Evolutionary conservation across 1,284 basidiomycete genomes (phyloP), one percentile per base, ranked within the genome.

Genomic region (Sanghuangporus weigelae): DNA sequence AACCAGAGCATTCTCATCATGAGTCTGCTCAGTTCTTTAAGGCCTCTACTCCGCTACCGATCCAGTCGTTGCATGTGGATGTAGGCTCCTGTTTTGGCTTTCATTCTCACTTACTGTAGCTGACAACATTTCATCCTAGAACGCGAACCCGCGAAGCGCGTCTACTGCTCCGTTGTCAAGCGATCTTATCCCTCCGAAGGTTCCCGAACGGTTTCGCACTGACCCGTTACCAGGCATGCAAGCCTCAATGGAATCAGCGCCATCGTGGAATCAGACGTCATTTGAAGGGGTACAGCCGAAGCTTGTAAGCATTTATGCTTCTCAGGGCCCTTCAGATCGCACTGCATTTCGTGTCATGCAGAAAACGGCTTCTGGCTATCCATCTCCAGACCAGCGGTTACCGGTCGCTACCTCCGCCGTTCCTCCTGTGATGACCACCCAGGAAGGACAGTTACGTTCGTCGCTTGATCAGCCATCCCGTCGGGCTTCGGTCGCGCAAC

Each of bases 271-370:
- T 21, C 23, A 59, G 23, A 50, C 44, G 19, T 16, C 40, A 23
- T 51, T 38, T 16, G 42, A 36, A 19, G 42, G 35, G 6, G 26
- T 44, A n/a, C 63, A 55, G 26, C 38, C 63, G 35, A 56, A 60
- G 57, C 53, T 61, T 44, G 59, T 65, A 42, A 65, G 53, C 31
- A 65, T 65, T 48, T 59, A 61, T 48, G 63, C 63, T 42, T 60
- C 59, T n/a, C 63, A 65, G 44, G 63, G 63, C 36, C 63, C 63
- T 46, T 55, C 63, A 14, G 63, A 65, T 60, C 57, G 58, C 19
- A 42, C 56, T 51, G 44, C 59, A 31, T 31, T 50, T 16, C 59
- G 49, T 35, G 38, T 26, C 23, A 56, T 48, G 8, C 62, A 63
- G 48, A 63, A 57, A 38, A 26, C 48, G 56, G 53, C 42, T 16